Evolutionary conservation across 805 yeast species (phyloP).

Genomic region (Helenozyma baotianmanensis): DNA sequence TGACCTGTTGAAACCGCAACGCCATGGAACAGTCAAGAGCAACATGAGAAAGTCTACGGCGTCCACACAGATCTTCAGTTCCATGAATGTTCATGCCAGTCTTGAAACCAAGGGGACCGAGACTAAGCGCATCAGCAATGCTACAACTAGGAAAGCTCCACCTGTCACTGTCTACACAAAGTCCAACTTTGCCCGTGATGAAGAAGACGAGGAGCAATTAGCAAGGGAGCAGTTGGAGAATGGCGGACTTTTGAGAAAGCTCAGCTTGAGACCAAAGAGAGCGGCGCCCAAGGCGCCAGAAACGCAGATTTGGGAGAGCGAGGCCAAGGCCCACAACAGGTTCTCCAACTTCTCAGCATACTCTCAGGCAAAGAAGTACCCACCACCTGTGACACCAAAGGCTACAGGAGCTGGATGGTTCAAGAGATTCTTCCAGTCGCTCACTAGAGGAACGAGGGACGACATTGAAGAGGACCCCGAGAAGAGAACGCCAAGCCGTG

Average conservation of each 20-base stretch:
- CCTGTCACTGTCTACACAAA: not conserved
- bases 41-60: conserved; percentile 18
- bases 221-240: not conserved
- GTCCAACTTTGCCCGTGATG: not conserved
- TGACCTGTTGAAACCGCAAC: conserved; percentile 4
- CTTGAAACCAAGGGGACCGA: not conserved
- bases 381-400: conserved; percentile 7
- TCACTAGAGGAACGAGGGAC: conserved; percentile 11
- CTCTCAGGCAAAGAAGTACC: conserved; percentile 8
- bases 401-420: conserved; percentile 29
- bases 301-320: conserved; percentile 2
- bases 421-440: conserved; percentile 30
- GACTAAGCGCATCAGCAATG: not conserved
- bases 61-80: conserved; percentile 31
- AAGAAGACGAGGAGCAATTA: not conserved
- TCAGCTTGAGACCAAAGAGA: conserved; percentile 35
- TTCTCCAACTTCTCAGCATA: conserved; percentile 34
- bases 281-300: conserved; percentile 37
- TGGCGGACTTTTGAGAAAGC: conserved; percentile 15
- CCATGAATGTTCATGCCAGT: conserved; percentile 15
- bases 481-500: conserved; percentile 6
- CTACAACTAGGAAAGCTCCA: too few relatives aligned
- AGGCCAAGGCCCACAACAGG: conserved; percentile 18
- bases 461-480: conserved; percentile 3
- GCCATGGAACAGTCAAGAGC: conserved; percentile 8